Base-by-base conservation (phyloP, 169 alveolate genomes). In the Plasmodium malariae region DNA sequence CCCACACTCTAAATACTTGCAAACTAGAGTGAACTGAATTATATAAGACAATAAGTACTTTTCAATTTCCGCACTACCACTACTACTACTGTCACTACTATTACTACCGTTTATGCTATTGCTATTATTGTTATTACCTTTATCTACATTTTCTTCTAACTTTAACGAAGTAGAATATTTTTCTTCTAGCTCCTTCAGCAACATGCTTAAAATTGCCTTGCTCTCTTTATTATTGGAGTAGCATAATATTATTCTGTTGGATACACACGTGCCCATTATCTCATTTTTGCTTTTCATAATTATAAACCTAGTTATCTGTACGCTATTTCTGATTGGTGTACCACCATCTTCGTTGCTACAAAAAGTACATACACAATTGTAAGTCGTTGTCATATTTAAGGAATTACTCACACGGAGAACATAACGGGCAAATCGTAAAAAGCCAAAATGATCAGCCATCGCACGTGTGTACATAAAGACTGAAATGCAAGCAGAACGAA, bases 221-320 rank as follows among this genome's bases (percentile, higher is more conserved):
- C 70, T 78, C 4, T 78, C 89, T 6, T 78, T 78, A 24, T 78
- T 78, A 69, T 78, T 78, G 1, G 55, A 28, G 54, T 78, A 78
- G 14, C 89, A 78, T 26, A 78, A 57, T 51, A 78, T 78, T 67
- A 78, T 30, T 28, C 51, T 43, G 49, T 78, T 21, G 0, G 89
- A 62, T 3, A 78, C 89, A 26, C 89, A 78, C 2, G 89, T 78
- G 4, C 89, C 89, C 89, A 78, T 78, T 34, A 78, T 78, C 11
- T 78, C 67, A 28, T 78, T 78, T 40, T 63, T 43, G 54, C 89
- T 78, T 55, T 69, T 40, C 76, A 78, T 78, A 34, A 78, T 78
- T 67, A 78, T 45, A 57, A 45, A 78, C 51, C 89, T 43, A 9
- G 89, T 78, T 45, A 78, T 78, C 37, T 78, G 89, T 5, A 78